These are phyloP conservation scores for Pterocarpus macrocarpus DNA, from an alignment of 306 rosid genomes.

Conservation along the genomic window DNA sequence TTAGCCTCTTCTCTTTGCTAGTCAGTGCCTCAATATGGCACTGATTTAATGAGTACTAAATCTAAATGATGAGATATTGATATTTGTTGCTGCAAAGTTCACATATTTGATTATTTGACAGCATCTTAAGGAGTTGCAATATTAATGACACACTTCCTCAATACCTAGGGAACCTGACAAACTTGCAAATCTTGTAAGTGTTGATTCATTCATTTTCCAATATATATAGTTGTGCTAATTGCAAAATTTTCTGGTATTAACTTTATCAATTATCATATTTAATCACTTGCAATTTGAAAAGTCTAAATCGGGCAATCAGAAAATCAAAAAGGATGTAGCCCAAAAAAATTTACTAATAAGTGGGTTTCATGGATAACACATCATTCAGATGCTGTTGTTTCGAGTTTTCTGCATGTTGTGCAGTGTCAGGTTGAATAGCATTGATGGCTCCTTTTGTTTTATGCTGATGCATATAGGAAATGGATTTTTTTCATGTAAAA, in stretches of 20 bases:
- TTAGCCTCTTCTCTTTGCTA: not conserved
- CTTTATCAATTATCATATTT: not conserved
- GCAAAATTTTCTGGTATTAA: conserved; percentile 4
- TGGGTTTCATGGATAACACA: not conserved
- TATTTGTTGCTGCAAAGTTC: not conserved
- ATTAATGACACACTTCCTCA: conserved; percentile 58
- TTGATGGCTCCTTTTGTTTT: not conserved
- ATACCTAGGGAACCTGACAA: conserved; percentile 21
- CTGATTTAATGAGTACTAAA: not conserved
- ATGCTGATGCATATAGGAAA: no score
- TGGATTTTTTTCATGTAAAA: no score
- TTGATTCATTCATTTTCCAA: not conserved
- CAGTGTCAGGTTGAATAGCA: not conserved
- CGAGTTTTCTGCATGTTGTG: not conserved
- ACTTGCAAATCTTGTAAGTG: conserved; percentile 54
- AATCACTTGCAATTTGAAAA: not conserved
- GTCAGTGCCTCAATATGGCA: not conserved
- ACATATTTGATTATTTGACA: conserved; percentile 38
- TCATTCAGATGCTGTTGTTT: not conserved
- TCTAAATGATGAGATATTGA: not conserved
- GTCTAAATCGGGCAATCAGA: not conserved
- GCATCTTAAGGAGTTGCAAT: conserved; percentile 76
- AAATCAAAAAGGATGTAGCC: not conserved
- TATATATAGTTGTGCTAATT: not conserved
- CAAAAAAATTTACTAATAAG: not conserved